Base-by-base conservation (phyloP, 176 grass and related monocot genomes). In the Aegilops bicornis region DNA sequence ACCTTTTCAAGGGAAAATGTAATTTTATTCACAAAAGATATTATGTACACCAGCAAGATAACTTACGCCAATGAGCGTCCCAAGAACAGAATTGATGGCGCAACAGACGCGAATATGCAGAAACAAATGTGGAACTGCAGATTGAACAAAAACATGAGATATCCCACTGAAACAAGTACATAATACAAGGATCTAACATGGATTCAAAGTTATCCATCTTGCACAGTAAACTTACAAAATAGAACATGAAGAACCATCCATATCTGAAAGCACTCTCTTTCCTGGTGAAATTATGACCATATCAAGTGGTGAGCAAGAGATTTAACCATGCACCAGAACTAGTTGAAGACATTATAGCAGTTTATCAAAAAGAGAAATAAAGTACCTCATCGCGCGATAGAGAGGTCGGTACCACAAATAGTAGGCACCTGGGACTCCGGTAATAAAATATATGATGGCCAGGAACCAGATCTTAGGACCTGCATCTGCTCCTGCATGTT, bases 231-330 rank as follows among this genome's bases (percentile, higher is more conserved):
- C 88, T 82, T 92, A 98, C 92, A 78, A 98, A 86, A 77, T 98
- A 98, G 77, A 94, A 92, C 64, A 96, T 61, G 87, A 96, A 96
- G 85, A 98, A 96, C 93, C 93, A 96, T 86, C 93, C 96, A 67
- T 92, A 98, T 65, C 88, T 96, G 56, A 98, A 89, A 82, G 82
- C 88, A 81, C 91, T 98, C 36, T 94, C 96, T 83, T 91, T 98
- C 80, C 95, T 95, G 63, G 63, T 60, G n/a, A 81, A 90, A 81
- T 35, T 82, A 23, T 43, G 10, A 87, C 17, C 25, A 37, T 37
- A 59, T 76, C 33, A 77, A 64, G 6, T 15, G 33, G 27, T 42
- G 69, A 19, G 35, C 6, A 17, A 50, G 59, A 6, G 1, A 4
- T 69, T 74, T 22, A 65, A 65, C 60, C 0, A 77, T 37, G 20